These are phyloP conservation scores for Coemansia sp. DNA, from an alignment of 192 early-diverging fungal genomes.

Conservation along the genomic window DNA sequence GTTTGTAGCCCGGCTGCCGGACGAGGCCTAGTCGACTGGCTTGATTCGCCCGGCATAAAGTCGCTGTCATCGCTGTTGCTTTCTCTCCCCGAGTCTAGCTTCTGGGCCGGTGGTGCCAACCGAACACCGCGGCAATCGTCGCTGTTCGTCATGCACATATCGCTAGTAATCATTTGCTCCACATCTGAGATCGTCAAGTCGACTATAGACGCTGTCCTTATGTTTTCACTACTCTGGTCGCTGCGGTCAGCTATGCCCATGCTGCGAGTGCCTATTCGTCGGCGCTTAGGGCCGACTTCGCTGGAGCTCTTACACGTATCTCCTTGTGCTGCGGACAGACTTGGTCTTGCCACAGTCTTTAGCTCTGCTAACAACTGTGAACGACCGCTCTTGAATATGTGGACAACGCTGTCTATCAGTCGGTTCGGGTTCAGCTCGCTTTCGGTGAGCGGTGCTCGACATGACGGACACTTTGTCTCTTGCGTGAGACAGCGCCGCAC, in stretches of 20 bases:
- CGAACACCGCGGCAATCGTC: background rate
- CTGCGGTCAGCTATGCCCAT: background rate
- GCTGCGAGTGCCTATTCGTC: slow-evolving; percentile 20
- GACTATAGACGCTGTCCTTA: background rate
- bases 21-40: background rate
- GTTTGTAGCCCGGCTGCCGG: background rate
- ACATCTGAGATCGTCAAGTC: slow-evolving; percentile 19
- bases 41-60: slow-evolving; percentile 13
- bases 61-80: slow-evolving; percentile 31
- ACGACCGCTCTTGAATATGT: slow-evolving; percentile 31
- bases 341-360: background rate
- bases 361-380: slow-evolving; percentile 22
- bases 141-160: slow-evolving; percentile 3
- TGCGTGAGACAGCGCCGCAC: slow-evolving; percentile 61
- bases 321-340: background rate
- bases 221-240: background rate
- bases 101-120: background rate
- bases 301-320: background rate
- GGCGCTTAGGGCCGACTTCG: slow-evolving; percentile 12
- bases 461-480: slow-evolving; percentile 66
- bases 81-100: background rate
- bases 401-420: slow-evolving; percentile 36
- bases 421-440: slow-evolving; percentile 43
- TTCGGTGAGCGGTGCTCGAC: slow-evolving; percentile 48
- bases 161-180: slow-evolving; percentile 7